phyloP scores from a whole-genome alignment of 306 rosid species.

The Corylus americana region DNA sequence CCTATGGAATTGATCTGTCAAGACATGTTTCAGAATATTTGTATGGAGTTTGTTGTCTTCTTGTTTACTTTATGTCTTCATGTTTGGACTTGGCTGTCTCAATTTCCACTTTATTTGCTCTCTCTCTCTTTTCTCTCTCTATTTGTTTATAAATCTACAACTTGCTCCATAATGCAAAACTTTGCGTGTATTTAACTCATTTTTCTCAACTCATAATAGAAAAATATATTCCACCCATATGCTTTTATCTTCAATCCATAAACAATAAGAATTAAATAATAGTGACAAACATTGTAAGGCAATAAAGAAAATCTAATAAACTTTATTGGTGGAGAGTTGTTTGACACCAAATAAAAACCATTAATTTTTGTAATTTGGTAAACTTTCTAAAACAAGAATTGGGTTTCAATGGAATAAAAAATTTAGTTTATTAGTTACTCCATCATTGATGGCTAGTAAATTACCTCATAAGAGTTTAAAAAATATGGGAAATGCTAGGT shows the following conservation, averaged over 20 bases:
- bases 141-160: not conserved
- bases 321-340: not conserved
- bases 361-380: not conserved
- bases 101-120: not conserved
- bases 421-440: too few relatives aligned
- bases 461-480: too few relatives aligned
- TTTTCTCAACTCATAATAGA: not conserved
- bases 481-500: too few relatives aligned
- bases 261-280: not conserved
- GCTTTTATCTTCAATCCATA: not conserved
- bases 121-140: not conserved
- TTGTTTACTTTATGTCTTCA: conserved; percentile 16
- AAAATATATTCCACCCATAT: not conserved
- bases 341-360: not conserved
- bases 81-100: not conserved
- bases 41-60: conserved; percentile 15
- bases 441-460: too few relatives aligned
- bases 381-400: not conserved
- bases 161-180: conserved; percentile 20
- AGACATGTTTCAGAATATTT: not conserved
- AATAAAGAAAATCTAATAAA: not conserved
- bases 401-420: not conserved
- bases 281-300: not conserved
- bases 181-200: conserved; percentile 28
- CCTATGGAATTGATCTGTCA: not conserved